Evolutionary conservation across 805 yeast genomes (phyloP).

Genomic region (Nakazawaea ernobii): DNA sequence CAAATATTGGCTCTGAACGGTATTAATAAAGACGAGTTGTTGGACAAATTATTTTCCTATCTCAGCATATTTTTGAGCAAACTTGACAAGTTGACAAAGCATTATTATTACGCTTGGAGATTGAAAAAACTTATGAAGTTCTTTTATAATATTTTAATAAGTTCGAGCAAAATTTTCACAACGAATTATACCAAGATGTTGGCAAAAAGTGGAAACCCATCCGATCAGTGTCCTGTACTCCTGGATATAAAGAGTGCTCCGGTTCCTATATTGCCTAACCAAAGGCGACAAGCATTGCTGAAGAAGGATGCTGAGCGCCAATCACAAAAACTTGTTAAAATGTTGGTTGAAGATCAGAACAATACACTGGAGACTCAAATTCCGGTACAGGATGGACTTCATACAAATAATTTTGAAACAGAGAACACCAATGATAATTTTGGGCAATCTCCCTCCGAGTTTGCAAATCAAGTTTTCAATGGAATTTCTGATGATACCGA

Average conservation of each 20-base stretch:
- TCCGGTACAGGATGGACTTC: background rate
- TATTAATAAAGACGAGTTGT: slow-evolving; percentile 27
- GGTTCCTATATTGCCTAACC: slow-evolving; percentile 11
- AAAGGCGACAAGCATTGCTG: slow-evolving; percentile 5
- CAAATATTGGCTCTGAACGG: slow-evolving; percentile 27
- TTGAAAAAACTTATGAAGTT: slow-evolving; percentile 35
- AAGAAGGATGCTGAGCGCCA: slow-evolving; percentile 1
- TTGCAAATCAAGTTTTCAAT: slow-evolving; percentile 7
- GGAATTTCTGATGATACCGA: slow-evolving; percentile 6
- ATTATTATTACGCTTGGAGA: slow-evolving; percentile 42
- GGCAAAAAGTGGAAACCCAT: background rate
- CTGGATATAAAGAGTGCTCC: slow-evolving; percentile 11
- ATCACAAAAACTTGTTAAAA: slow-evolving; percentile 1
- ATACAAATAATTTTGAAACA: background rate
- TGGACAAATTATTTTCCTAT: slow-evolving; percentile 26
- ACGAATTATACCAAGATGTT: slow-evolving; percentile 24
- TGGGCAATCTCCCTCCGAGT: slow-evolving; percentile 5
- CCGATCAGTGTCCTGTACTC: slow-evolving; percentile 14
- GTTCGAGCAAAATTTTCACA: slow-evolving; percentile 28
- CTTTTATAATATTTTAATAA: slow-evolving; percentile 27
- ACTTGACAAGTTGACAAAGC: slow-evolving; percentile 29
- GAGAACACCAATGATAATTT: background rate
- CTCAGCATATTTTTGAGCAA: slow-evolving; percentile 28
- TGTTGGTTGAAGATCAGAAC: slow-evolving; percentile 11
- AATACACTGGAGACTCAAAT: background rate